Evolutionary conservation across 2,329 filamentous ascomycete species (phyloP), one percentile per base, ranked within the genome.

Genomic region (Beauveria caledonica): DNA sequence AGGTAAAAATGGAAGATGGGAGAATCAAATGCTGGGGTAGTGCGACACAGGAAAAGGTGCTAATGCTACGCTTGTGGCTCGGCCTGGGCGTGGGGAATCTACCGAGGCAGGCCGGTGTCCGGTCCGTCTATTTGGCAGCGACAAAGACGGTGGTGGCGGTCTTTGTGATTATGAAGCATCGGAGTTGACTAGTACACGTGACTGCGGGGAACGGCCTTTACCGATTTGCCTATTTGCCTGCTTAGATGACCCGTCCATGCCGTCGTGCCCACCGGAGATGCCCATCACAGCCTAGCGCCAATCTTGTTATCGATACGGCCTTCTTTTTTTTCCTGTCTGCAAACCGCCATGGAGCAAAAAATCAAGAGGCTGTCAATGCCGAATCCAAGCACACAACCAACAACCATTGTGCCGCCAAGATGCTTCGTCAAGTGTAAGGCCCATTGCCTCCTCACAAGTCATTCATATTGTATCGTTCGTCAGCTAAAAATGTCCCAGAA

Each of bases 341-440:
- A 39, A 36, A 49, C 36, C 11, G 49, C n/a, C n/a, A 21, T 27
- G 10, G 7, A 25, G 13, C 23, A 45, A 57, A 62, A 61, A 56
- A 45, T 5, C 5, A 15, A 39, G 49, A 53, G 29, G 49, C 21
- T 23, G 40, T 46, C 40, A 15, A 49, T 40, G 19, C 13, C 27
- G 40, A 48, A 19, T n/a, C 42, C 27, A 29, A 42, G 23, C 58
- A 65, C 62, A 54, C 45, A 63, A 19, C 27, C 54, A 65, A 51
- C 62, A 57, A 48, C 45, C 63, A 50, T 58, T 58, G 15, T 36
- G 46, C 27, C 53, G 36, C 57, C 65, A 74, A 67, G 57, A 80
- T 80, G 78, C 74, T 80, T 67, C 77, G 78, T 57, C 77, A 79
- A 77, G 74, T 80, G 78, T 79, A 71, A 62, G 77, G 60, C 49